A percentile compares a stretch with the other conserved stretches of the same genome.
Conservation (phyloP, 2,329 filamentous ascomycete species). For the Monosporascus sp. region DNA sequence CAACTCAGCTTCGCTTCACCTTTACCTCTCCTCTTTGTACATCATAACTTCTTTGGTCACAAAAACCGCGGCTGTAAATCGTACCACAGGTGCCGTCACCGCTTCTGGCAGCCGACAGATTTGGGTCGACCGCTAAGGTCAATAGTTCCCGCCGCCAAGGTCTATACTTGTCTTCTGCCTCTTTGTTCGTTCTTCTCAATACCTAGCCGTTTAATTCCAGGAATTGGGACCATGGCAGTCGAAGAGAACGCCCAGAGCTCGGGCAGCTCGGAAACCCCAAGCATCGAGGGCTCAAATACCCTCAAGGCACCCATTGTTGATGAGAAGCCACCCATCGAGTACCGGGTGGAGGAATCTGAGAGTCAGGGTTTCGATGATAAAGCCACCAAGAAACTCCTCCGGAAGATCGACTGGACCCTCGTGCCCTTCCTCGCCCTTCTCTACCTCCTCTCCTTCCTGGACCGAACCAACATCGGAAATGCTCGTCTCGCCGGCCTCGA, state of each 20-base stretch:
- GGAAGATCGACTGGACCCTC: conserved; percentile 45
- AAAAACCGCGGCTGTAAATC: too few species aligned
- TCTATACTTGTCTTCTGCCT: too few species aligned
- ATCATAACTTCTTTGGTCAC: too few species aligned
- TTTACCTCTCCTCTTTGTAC: too few species aligned
- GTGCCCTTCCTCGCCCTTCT: conserved; percentile 51
- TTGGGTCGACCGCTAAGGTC: too few species aligned
- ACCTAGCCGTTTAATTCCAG: too few species aligned
- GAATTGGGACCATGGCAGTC: not conserved
- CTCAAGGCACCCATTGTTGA: not conserved
- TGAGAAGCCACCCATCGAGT: not conserved
- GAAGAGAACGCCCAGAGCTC: not conserved
- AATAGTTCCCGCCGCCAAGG: too few species aligned
- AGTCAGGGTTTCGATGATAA: conserved; percentile 25
- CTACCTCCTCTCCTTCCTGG: conserved; percentile 47
- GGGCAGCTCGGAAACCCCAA: conserved; percentile 1
- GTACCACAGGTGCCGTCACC: too few species aligned
- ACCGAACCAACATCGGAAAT: conserved; percentile 46
- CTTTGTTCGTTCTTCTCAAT: too few species aligned
- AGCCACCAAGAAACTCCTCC: conserved; percentile 40
- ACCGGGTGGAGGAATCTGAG: conserved; percentile 13
- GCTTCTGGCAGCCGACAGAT: too few species aligned
- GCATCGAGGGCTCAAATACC: not conserved
- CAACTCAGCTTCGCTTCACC: not conserved
- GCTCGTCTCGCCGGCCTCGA: conserved; percentile 33